Base-by-base conservation (phyloP, 2,329 filamentous ascomycete genomes). In the Zymoseptoria tritici region DNA sequence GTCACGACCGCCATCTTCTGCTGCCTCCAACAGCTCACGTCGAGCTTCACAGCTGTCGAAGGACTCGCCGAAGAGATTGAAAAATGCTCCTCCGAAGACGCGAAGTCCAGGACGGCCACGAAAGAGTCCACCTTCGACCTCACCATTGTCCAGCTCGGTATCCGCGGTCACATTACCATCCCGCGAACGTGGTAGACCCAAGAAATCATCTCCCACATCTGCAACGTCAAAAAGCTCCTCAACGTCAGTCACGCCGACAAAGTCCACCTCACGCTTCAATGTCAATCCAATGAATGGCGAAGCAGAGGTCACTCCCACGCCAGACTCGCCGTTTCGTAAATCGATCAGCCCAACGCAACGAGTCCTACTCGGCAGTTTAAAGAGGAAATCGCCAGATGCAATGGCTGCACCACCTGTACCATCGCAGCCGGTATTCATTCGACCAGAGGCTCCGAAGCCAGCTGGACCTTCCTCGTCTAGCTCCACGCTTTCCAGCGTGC, bases 401-500 rank as follows among this genome's bases (percentile, higher is more conserved):
- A 57, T 60, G 56, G 24, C 56, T 11, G 61, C 59, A 11, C 36
- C 52, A 24, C 49, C 60, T 16, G 21, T 54, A 11, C 56, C 42
- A 56, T 55, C 56, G 51, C 57, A 59, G 46, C 36, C 36, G 16
- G 13, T 46, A 4, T 55, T n/a, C 29, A 20, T 21, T 20, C 60
- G n/a, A 56, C 26, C 55, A 54, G 31, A 52, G 11, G 36, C 50
- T 20, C 46, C 53, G 5, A 56, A 51, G 6, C 57, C 54, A 11
- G 58, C 49, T 16, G 52, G 61, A 2, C n/a, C 57, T 8, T 67
- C 66, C 55, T 64, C 67, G 4, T 68, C 70, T 51, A 64, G 64
- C 57, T 66, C 73, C 19, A 73, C 71, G 2, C 64, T 72, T 3
- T 72, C 72, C 0, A 70, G 64, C 26, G 58, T 68, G 4, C 68